A percentile compares a stretch with the other conserved stretches of the same genome.
Conservation (phyloP, 2,329 filamentous ascomycete species). For the Pseudocercospora crystallina region DNA sequence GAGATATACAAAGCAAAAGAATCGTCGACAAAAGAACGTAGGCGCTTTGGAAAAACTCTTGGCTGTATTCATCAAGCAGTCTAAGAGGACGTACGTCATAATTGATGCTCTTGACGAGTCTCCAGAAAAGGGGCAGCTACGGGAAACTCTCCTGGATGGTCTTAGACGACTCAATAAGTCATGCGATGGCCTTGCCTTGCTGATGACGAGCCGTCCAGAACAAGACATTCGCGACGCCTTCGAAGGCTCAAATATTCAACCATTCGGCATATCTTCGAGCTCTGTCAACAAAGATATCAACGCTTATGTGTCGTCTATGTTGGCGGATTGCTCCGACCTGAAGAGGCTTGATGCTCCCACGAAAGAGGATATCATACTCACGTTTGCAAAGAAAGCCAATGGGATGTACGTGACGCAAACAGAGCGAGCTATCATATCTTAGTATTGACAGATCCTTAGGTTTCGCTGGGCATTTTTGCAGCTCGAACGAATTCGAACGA, state of each 20-base stretch:
- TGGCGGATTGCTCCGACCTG: background rate
- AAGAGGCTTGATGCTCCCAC: background rate
- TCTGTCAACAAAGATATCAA: slow-evolving; percentile 8
- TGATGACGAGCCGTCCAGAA: slow-evolving; percentile 8
- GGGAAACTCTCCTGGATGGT: slow-evolving; percentile 9
- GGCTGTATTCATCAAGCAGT: background rate
- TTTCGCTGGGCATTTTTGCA: slow-evolving; percentile 29
- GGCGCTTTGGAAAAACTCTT: background rate
- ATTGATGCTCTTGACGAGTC: slow-evolving; percentile 18
- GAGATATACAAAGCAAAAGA: background rate
- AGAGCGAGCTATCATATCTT: background rate
- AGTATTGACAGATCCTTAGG: slow-evolving; percentile 9
- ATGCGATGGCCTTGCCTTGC: background rate
- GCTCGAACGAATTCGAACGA: slow-evolving; percentile 22
- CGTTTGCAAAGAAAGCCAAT: slow-evolving; percentile 17
- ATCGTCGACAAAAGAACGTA: background rate
- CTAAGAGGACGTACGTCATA: background rate
- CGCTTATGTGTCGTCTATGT: slow-evolving; percentile 5
- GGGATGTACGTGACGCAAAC: slow-evolving; percentile 28
- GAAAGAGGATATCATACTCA: slow-evolving; percentile 14
- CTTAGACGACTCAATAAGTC: background rate
- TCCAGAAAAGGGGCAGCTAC: slow-evolving; percentile 6
- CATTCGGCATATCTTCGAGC: background rate
- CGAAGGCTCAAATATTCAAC: no score
- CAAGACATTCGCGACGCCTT: background rate